Percentiles rank a stretch among this genome's conserved stretches.
Conservation (phyloP, 805 yeast species). For the Yamadazyma sp. region DNA sequence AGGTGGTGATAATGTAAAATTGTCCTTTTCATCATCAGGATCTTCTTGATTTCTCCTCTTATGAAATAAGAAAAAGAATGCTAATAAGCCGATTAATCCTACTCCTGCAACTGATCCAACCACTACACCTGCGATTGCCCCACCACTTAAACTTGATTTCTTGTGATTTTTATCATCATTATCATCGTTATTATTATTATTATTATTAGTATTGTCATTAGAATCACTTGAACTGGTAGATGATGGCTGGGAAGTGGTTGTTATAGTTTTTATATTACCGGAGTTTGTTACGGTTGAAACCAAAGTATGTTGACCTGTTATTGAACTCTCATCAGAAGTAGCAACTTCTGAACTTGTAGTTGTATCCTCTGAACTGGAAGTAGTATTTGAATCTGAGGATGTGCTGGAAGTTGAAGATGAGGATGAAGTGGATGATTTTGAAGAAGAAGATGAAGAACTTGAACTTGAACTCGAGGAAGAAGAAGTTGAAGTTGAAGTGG, state of each 20-base stretch:
- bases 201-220: conserved; percentile 13
- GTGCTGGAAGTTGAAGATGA: conserved; percentile 11
- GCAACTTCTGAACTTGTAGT: conserved; percentile 1
- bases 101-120: conserved; percentile 41
- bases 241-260: conserved; percentile 7
- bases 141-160: conserved; percentile 27
- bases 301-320: neutral
- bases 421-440: conserved; percentile 4
- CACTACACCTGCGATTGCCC: conserved; percentile 42
- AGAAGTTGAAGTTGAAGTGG: conserved; percentile 11
- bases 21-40: conserved; percentile 44
- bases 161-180: conserved; percentile 5
- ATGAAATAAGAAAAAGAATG: conserved; percentile 39
- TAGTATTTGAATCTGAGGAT: conserved; percentile 9
- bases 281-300: conserved; percentile 11
- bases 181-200: conserved; percentile 1
- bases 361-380: conserved; percentile 9
- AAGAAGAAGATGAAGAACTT: conserved; percentile 12
- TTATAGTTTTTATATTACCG: conserved; percentile 11
- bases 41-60: conserved; percentile 39
- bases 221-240: conserved; percentile 1
- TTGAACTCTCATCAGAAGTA: neutral
- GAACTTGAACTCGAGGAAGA: conserved; percentile 11
- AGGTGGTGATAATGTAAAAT: conserved; percentile 29
- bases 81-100: conserved; percentile 28